Evolutionary conservation across 2,329 filamentous ascomycete genomes (phyloP).

Genomic region (Fusarium odoratissimum): DNA sequence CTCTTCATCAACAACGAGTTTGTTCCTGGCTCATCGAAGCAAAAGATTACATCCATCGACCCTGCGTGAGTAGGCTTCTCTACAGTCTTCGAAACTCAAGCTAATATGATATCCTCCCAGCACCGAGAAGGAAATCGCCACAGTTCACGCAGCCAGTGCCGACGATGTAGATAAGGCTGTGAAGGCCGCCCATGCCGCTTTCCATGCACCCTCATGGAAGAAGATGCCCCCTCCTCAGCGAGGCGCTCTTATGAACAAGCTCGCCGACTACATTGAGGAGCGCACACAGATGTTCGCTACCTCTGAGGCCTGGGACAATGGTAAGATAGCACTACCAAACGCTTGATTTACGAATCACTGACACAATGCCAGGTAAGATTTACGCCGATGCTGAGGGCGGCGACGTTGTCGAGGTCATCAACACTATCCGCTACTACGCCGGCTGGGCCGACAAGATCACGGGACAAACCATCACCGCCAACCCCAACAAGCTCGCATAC

Average conservation of each 20-base stretch:
- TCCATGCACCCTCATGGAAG: slow-evolving; percentile 75
- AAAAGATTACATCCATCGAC: slow-evolving; percentile 46
- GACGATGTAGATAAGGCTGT: slow-evolving; percentile 48
- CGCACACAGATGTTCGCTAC: slow-evolving; percentile 63
- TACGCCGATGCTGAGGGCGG: slow-evolving; percentile 69
- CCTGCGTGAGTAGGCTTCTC: slow-evolving; percentile 42
- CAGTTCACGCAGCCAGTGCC: slow-evolving; percentile 46
- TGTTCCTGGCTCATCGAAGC: slow-evolving; percentile 56
- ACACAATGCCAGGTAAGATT: slow-evolving; percentile 60
- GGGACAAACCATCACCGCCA: slow-evolving; percentile 82
- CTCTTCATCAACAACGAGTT: slow-evolving; percentile 90
- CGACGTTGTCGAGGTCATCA: slow-evolving; percentile 65
- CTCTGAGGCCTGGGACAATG: slow-evolving; percentile 76
- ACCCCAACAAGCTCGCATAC: slow-evolving; percentile 81
- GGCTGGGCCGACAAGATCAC: slow-evolving; percentile 90
- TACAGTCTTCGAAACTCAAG: background rate
- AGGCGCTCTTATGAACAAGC: slow-evolving; percentile 74
- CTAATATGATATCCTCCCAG: slow-evolving; percentile 20
- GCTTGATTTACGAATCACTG: slow-evolving; percentile 52
- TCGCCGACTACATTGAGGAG: slow-evolving; percentile 70
- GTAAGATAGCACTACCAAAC: slow-evolving; percentile 4
- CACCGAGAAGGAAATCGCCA: slow-evolving; percentile 46
- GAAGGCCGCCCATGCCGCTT: slow-evolving; percentile 69
- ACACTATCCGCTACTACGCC: slow-evolving; percentile 56
- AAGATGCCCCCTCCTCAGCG: slow-evolving; percentile 73